Percentiles rank a stretch among this genome's conserved stretches.
phyloP scores from a whole-genome alignment of 1,139 yeast genomes.

The Debaryomyces sp. region DNA sequence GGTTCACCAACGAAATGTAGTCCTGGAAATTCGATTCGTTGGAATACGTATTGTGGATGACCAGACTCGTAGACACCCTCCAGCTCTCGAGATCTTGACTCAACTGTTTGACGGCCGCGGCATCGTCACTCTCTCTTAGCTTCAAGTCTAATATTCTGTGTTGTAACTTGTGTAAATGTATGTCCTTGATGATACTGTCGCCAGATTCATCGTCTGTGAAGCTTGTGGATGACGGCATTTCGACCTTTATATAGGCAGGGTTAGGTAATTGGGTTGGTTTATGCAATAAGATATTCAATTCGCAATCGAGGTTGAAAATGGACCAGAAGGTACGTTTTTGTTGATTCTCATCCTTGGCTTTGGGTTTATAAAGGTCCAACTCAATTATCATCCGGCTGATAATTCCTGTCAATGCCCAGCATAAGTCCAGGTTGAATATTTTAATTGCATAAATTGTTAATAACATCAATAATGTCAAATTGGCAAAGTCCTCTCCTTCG shows the following conservation, averaged over 20 bases:
- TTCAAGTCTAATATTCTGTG: slow-evolving; percentile 21
- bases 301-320: slow-evolving; percentile 42
- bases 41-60: slow-evolving; percentile 28
- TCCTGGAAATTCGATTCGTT: slow-evolving; percentile 34
- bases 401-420: slow-evolving; percentile 42
- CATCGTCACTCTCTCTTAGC: slow-evolving; percentile 13
- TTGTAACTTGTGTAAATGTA: slow-evolving; percentile 24
- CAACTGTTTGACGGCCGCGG: slow-evolving; percentile 17
- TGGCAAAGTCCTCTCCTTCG: slow-evolving; percentile 22
- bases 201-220: slow-evolving; percentile 22
- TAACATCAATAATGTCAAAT: slow-evolving; percentile 31
- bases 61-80: slow-evolving; percentile 34
- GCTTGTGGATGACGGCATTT: slow-evolving; percentile 13
- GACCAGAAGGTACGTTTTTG: slow-evolving; percentile 41
- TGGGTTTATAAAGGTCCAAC: slow-evolving; percentile 24
- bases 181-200: slow-evolving; percentile 23
- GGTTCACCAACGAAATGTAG: slow-evolving; percentile 34
- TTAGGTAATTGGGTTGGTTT: slow-evolving; percentile 41
- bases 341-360: slow-evolving; percentile 10
- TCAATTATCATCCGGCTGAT: slow-evolving; percentile 32
- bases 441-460: slow-evolving; percentile 35
- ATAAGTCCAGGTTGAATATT: slow-evolving; percentile 28
- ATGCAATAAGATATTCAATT: slow-evolving; percentile 33
- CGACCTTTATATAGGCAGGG: slow-evolving; percentile 20
- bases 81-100: slow-evolving; percentile 38